Evolutionary conservation across 208 protist species (phyloP).

Genomic region (Novymonas esmeraldas): DNA sequence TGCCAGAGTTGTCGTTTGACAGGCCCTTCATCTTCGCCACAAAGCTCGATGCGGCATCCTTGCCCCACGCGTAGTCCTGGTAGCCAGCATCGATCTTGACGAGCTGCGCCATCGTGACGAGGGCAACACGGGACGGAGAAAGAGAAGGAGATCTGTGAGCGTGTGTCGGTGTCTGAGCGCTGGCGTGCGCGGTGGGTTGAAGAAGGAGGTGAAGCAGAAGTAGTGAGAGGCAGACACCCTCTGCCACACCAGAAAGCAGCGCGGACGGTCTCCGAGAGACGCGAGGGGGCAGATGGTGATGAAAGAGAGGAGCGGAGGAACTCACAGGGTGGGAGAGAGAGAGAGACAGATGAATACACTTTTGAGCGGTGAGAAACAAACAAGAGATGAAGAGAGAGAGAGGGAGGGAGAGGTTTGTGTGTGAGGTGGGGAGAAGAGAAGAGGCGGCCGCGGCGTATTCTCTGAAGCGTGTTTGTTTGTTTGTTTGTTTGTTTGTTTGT

Average conservation of each 20-base stretch:
- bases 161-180: too few species aligned
- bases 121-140: too few species aligned
- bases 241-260: neutral
- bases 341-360: neutral
- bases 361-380: neutral
- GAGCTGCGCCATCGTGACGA: conserved; percentile 43
- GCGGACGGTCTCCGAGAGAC: neutral
- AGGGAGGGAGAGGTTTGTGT: neutral
- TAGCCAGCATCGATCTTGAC: conserved; percentile 66
- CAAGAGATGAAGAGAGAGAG: neutral
- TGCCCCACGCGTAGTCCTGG: conserved; percentile 90
- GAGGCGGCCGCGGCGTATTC: too few species aligned
- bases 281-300: neutral
- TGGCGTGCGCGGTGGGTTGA: too few species aligned
- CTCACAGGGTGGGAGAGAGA: neutral
- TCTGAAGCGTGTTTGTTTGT: neutral
- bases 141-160: neutral
- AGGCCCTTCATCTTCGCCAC: conserved; percentile 81
- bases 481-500: neutral
- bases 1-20: conserved; percentile 47
- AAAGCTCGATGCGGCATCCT: conserved; percentile 74
- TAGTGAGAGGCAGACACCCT: neutral
- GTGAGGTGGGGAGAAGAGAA: too few species aligned
- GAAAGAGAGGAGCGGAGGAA: neutral
- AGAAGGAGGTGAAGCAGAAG: neutral